These are phyloP conservation scores for Dorcoceras hygrometricum DNA, from an alignment of 257 asterid species.

Conservation along the genomic window DNA sequence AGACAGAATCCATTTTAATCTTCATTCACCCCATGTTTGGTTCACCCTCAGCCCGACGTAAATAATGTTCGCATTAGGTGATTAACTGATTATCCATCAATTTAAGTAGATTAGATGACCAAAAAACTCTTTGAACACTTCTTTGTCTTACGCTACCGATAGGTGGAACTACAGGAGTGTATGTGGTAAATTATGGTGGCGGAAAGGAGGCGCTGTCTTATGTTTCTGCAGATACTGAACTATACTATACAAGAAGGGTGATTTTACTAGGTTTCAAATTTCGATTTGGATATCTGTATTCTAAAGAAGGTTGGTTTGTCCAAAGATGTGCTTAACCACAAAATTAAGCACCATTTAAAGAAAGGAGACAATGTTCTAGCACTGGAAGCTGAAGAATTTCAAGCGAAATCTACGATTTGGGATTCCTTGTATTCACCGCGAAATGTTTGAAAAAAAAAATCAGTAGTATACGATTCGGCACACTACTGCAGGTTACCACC, in stretches of 20 bases:
- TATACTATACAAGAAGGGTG: constrained; percentile 70
- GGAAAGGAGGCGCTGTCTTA: constrained; percentile 46
- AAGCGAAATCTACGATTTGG: constrained; percentile 90
- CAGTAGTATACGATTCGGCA: constrained; percentile 66
- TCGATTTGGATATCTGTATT: constrained; percentile 59
- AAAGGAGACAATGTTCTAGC: constrained; percentile 93
- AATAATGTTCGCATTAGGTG: too few relatives aligned
- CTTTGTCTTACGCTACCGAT: too few relatives aligned
- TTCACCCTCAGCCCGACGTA: too few relatives aligned
- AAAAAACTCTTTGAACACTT: too few relatives aligned
- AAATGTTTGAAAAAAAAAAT: constrained; percentile 73
- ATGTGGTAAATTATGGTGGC: too few relatives aligned
- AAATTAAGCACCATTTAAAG: constrained; percentile 71
- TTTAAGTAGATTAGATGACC: too few relatives aligned
- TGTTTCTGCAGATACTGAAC: constrained; percentile 50
- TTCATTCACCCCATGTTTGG: too few relatives aligned
- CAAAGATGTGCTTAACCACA: constrained; percentile 77
- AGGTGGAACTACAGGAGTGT: too few relatives aligned
- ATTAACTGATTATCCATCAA: too few relatives aligned
- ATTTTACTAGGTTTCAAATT: constrained; percentile 65
- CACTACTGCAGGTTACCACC: too few relatives aligned
- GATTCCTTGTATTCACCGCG: constrained; percentile 82
- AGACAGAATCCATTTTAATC: too few relatives aligned
- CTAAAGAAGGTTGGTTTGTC: constrained; percentile 87
- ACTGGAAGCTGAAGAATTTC: constrained; percentile 87